Evolutionary conservation across 2,329 filamentous ascomycete genomes (phyloP).

Genomic region (Nemania sp.): DNA sequence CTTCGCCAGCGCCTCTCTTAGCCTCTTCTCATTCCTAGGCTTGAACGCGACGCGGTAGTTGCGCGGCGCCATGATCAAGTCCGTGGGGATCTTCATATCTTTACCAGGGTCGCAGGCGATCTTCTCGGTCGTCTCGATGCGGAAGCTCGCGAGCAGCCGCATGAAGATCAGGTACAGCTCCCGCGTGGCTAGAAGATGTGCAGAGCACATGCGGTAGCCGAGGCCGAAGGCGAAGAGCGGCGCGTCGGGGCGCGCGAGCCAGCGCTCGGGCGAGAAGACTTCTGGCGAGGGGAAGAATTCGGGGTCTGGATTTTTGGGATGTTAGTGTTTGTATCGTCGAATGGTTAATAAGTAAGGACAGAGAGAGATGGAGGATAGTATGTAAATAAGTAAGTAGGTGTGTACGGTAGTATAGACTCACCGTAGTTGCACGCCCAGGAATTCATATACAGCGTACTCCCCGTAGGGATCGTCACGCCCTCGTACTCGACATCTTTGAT

Average conservation of each 20-base stretch:
- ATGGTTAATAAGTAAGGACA: background rate
- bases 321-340: background rate
- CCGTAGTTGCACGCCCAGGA: conserved; percentile 37
- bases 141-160: conserved; percentile 35
- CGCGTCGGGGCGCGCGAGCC: conserved; percentile 34
- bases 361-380: background rate
- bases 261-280: conserved; percentile 33
- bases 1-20: conserved; percentile 10
- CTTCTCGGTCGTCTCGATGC: conserved; percentile 25
- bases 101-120: conserved; percentile 34
- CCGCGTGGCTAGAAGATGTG: conserved; percentile 35
- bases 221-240: conserved; percentile 36
- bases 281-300: conserved; percentile 35
- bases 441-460: conserved; percentile 77
- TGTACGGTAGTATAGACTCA: conserved; percentile 17
- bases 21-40: conserved; percentile 29
- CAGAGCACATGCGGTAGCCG: conserved; percentile 38
- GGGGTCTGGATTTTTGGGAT: conserved; percentile 24
- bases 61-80: conserved; percentile 35
- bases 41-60: conserved; percentile 33
- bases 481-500: conserved; percentile 74
- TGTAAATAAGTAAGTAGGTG: background rate
- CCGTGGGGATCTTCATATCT: conserved; percentile 36
- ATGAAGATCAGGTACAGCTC: conserved; percentile 39
- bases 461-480: conserved; percentile 68